Evolutionary conservation across 768 basidiomycete genomes (phyloP), one percentile per base, ranked within the genome.

Genomic region (Infundibulicybe gibba): DNA sequence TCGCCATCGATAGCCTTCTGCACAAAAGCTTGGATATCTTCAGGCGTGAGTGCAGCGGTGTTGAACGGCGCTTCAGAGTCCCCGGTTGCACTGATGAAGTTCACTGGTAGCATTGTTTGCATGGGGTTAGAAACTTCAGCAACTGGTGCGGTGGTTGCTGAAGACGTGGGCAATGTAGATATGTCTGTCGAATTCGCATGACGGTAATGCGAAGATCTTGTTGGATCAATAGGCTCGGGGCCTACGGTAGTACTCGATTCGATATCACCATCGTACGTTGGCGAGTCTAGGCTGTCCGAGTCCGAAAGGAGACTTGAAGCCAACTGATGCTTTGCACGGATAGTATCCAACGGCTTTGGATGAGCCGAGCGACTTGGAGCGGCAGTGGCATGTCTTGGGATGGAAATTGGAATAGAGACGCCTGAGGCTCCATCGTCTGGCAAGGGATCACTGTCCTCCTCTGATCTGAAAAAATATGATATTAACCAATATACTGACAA

Each of bases 201-300:
- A 47, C 67, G 68, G 46, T 67, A 66, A 50, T 57, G 66, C 49
- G 57, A 56, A 17, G 56, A 42, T 41, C 55, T 57, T 11, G 59
- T 59, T 49, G 63, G 54, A 50, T 64, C 48, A 43, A 64, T 60
- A 48, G 62, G 65, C 41, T 79, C 78, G 8, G 69, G 64, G 30
- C 78, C 74, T 17, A 76, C 80, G 6, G 83, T 85, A 2, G 83
- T 82, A 54, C 81, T 84, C 38, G 82, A 86, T 61, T 93, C 91
- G 48, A 94, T 75, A 65, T 94, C 91, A 47, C 91, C 91, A 58
- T 94, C 91, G 63, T 94, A 92, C 0, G 90, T 92, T 8, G 90
- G 90, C 0, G 87, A 90, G 61, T 92, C 90, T 8, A 85, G 76
- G 45, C 88, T 81, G 61, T 81, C 84, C 34, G 82, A 84, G 54